Evolutionary conservation across 2,329 filamentous ascomycete species (phyloP).

Genomic region (Shiraia bambusicola): DNA sequence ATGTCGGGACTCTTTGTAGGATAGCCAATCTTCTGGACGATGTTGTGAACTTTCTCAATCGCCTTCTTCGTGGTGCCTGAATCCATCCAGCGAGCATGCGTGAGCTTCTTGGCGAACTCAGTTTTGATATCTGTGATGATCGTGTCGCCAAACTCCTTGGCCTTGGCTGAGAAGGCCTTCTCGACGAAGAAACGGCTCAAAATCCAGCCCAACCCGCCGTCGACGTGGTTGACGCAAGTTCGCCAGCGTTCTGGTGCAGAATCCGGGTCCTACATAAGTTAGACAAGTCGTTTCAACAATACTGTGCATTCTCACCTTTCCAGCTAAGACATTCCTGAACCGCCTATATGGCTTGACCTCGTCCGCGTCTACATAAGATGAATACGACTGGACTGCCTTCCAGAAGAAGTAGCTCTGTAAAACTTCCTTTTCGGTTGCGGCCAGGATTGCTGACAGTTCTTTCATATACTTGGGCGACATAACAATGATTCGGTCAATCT

Average conservation of each 20-base stretch:
- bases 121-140: slow-evolving; percentile 72
- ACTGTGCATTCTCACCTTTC: slow-evolving; percentile 43
- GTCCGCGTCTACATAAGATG: slow-evolving; percentile 58
- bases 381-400: slow-evolving; percentile 61
- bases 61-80: slow-evolving; percentile 60
- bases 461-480: slow-evolving; percentile 62
- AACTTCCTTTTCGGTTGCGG: slow-evolving; percentile 55
- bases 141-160: slow-evolving; percentile 66
- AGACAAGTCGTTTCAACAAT: not conserved
- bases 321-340: slow-evolving; percentile 63
- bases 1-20: slow-evolving; percentile 64
- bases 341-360: slow-evolving; percentile 60
- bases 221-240: slow-evolving; percentile 61
- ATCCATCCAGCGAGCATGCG: slow-evolving; percentile 65
- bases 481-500: slow-evolving; percentile 58
- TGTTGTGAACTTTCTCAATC: slow-evolving; percentile 66
- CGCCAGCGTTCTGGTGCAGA: slow-evolving; percentile 67
- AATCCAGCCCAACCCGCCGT: slow-evolving; percentile 65
- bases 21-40: slow-evolving; percentile 69
- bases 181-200: slow-evolving; percentile 71
- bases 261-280: slow-evolving; percentile 54
- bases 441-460: slow-evolving; percentile 58
- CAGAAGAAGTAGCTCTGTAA: slow-evolving; percentile 65
- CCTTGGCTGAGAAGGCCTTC: slow-evolving; percentile 65
- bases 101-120: slow-evolving; percentile 63